Conservation (phyloP, 2,329 filamentous ascomycete species). For the Seiridium unicorne region DNA sequence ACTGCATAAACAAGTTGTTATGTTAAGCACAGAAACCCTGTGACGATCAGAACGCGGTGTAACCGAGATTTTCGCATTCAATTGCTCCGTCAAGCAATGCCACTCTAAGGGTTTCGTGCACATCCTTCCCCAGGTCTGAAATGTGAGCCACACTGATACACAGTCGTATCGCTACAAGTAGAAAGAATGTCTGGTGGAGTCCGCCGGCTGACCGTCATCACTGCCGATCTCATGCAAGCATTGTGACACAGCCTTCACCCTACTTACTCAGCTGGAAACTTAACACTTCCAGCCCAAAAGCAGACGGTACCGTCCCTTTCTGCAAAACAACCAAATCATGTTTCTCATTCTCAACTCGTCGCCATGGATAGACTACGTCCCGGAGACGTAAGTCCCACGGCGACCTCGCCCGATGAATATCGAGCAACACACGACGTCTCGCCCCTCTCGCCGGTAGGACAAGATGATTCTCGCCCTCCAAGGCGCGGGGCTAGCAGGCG, state of each 20-base stretch:
- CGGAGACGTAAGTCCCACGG: slow-evolving; percentile 5
- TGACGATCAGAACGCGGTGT: neutral
- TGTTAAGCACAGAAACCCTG: neutral
- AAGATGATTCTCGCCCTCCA: neutral
- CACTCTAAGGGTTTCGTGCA: neutral
- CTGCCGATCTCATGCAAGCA: neutral
- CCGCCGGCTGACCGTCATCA: neutral
- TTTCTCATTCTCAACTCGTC: neutral
- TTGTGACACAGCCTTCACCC: neutral
- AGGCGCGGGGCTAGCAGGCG: neutral
- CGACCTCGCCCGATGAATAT: slow-evolving; percentile 1
- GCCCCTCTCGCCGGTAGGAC: neutral
- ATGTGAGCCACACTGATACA: neutral
- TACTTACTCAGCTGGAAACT: slow-evolving; percentile 2
- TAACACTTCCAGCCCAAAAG: neutral
- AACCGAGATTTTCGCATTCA: neutral
- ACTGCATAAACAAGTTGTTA: neutral
- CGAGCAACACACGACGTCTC: slow-evolving; percentile 1
- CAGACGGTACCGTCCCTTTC: neutral
- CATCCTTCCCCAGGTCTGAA: neutral
- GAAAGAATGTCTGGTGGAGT: neutral
- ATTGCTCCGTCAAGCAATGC: neutral
- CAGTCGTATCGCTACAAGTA: neutral
- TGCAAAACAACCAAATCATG: neutral
- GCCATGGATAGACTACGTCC: slow-evolving; percentile 7